Percentiles rank a stretch among this genome's conserved stretches.
phyloP scores from a whole-genome alignment of 2,329 filamentous ascomycete species.

The Dendrostoma leiphaemia region DNA sequence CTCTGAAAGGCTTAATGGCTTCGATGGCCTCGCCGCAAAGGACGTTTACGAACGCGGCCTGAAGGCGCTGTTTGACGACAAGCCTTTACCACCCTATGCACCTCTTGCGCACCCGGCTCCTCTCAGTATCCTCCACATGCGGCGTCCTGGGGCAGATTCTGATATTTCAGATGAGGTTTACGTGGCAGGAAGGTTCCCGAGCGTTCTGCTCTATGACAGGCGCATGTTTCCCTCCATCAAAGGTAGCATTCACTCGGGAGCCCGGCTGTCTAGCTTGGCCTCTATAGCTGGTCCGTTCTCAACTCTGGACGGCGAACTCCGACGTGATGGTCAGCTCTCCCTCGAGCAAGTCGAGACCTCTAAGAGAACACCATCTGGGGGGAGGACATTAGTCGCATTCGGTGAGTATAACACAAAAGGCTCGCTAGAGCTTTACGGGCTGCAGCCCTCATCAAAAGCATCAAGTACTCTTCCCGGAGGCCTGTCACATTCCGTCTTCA shows the following conservation, averaged over 20 bases:
- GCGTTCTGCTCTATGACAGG: conserved; percentile 84
- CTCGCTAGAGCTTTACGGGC: conserved; percentile 80
- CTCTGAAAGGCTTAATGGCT: conserved; percentile 35
- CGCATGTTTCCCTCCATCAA: conserved; percentile 78
- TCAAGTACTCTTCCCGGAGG: conserved; percentile 25
- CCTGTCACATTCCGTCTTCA: conserved; percentile 52
- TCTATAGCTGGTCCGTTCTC: conserved; percentile 68
- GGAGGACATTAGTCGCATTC: conserved; percentile 73
- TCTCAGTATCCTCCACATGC: conserved; percentile 77
- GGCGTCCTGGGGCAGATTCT: conserved; percentile 48
- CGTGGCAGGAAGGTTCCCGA: conserved; percentile 84
- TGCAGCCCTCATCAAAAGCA: conserved; percentile 32
- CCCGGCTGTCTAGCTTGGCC: conserved; percentile 70
- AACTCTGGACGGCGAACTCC: conserved; percentile 57
- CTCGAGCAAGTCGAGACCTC: conserved; percentile 50
- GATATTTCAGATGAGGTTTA: conserved; percentile 77
- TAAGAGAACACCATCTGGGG: conserved; percentile 46
- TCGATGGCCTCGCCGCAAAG: conserved; percentile 25
- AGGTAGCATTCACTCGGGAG: conserved; percentile 80
- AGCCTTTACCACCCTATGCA: conserved; percentile 59
- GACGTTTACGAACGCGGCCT: conserved; percentile 30
- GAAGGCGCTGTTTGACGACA: conserved; percentile 47
- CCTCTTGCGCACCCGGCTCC: conserved; percentile 78
- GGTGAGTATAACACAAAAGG: conserved; percentile 93
- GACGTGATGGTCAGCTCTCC: conserved; percentile 54